Evolutionary conservation across 2,329 filamentous ascomycete genomes (phyloP).

Genomic region (Beauveria sp.): DNA sequence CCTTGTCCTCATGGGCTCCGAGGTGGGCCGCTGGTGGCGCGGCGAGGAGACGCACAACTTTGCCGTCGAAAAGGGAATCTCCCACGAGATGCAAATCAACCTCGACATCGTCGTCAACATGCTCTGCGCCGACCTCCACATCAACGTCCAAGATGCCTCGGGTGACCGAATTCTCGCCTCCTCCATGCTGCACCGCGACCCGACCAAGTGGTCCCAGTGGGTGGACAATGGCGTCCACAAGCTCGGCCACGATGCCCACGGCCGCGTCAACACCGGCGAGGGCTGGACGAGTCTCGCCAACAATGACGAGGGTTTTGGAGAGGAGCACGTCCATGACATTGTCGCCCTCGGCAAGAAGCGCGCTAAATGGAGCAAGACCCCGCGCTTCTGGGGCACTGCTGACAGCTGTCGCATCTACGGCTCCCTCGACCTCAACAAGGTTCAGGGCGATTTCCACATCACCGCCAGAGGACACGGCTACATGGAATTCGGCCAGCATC

Average conservation of each 20-base stretch:
- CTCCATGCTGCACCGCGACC: constrained; percentile 63
- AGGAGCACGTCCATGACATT: constrained; percentile 89
- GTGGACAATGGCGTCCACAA: constrained; percentile 61
- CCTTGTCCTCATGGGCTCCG: constrained; percentile 65
- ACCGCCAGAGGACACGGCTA: constrained; percentile 96
- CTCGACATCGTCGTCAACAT: constrained; percentile 88
- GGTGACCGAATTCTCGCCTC: constrained; percentile 87
- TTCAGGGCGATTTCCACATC: constrained; percentile 97
- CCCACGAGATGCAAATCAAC: constrained; percentile 86
- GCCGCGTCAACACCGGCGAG: constrained; percentile 48
- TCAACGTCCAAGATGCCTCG: constrained; percentile 94
- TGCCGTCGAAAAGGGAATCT: constrained; percentile 85
- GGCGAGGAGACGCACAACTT: constrained; percentile 85
- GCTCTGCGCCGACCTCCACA: constrained; percentile 78
- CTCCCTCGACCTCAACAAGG: constrained; percentile 86
- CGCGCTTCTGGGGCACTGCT: constrained; percentile 48
- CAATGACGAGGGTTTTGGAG: constrained; percentile 61
- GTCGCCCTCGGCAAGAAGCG: constrained; percentile 59
- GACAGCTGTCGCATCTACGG: constrained; percentile 88
- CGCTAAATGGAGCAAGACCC: constrained; percentile 69
- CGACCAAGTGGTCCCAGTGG: constrained; percentile 79
- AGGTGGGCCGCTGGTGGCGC: constrained; percentile 74
- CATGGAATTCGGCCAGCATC: constrained; percentile 61
- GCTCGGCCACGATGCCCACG: constrained; percentile 48
- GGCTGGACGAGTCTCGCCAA: constrained; percentile 40